Evolutionary conservation across 169 alveolate species (phyloP), one percentile per base, ranked within the genome.

Genomic region (Eimeria falciformis): DNA sequence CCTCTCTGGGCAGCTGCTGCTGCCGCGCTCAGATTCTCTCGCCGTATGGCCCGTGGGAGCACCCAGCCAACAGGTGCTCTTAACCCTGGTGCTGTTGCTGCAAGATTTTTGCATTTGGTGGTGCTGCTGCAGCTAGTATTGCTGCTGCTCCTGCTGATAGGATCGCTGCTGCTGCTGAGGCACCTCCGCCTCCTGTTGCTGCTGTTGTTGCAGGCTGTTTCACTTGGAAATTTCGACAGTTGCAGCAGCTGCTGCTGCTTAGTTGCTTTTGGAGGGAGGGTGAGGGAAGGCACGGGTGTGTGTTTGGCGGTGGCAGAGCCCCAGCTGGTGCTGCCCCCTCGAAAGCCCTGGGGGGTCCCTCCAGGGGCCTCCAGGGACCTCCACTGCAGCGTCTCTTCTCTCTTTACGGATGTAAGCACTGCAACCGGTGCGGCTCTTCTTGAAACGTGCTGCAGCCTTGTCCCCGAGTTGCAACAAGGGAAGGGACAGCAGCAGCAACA

Each of bases 321-420:
- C 9, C 47, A 27, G 47, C 53, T 37, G 83, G 83, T 27, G 53
- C 58, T 27, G 56, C 33, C 83, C 53, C 62, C 62, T 7, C 62
- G 62, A 14, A 50, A 14, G 62, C 62, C 62, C 62, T 50, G 62
- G 62, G 62, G 62, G 14, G 62, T 7, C 62, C 62, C 62, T 11
- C 83, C 83, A 7, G 83, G 83, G 55, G 65, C 71, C 66, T 77
- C 71, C 68, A 12, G 87, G 55, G 87, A 47, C 65, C 47, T 77
- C 4, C 68, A 47, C 14, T 14, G 71, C 1, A 18, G 47, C 45
- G 18, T n/a, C 5, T 45, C 87, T 45, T 3, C 69, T 43, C 11
- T 50, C 7, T 23, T 47, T 23, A 5, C 65, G 5, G 33, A 46
- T 4, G 3, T 7, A 43, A 45, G 5, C 40, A 33, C 87, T 25